These are phyloP conservation scores for Phycomyces nitens DNA, from an alignment of 192 early-diverging fungal genomes.

Conservation along the genomic window DNA sequence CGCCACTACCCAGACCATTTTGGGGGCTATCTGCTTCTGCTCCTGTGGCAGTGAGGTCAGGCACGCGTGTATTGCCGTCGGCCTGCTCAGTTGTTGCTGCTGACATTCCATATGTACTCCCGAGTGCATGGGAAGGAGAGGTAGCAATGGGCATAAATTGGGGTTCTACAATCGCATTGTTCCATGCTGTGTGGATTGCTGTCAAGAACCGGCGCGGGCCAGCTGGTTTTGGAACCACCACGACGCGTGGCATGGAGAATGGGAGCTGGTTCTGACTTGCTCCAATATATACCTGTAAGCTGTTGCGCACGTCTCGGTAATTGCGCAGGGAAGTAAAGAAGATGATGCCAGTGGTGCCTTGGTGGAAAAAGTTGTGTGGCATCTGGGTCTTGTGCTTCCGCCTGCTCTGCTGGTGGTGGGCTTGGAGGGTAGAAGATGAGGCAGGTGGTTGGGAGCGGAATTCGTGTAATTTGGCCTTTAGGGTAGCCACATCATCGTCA, in stretches of 20 bases:
- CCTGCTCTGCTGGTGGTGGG: slow-evolving; percentile 9
- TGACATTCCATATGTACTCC: too few relatives aligned
- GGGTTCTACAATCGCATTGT: slow-evolving; percentile 48
- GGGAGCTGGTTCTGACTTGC: slow-evolving; percentile 6
- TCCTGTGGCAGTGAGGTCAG: too few relatives aligned
- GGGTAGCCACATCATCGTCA: slow-evolving; percentile 51
- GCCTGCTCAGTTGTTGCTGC: too few relatives aligned
- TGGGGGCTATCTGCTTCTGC: too few relatives aligned
- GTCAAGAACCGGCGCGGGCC: slow-evolving; percentile 56
- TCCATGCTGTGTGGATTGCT: slow-evolving; percentile 54
- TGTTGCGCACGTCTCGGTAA: slow-evolving; percentile 48
- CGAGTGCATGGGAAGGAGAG: slow-evolving; percentile 40
- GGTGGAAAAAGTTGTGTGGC: slow-evolving; percentile 30
- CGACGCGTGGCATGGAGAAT: slow-evolving; percentile 42
- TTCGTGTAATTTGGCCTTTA: slow-evolving; percentile 45
- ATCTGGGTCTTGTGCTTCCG: slow-evolving; percentile 15
- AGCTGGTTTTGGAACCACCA: slow-evolving; percentile 61
- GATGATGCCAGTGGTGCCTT: slow-evolving; percentile 47
- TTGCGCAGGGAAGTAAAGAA: slow-evolving; percentile 55
- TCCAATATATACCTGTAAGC: slow-evolving; percentile 35
- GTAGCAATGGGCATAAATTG: slow-evolving; percentile 54
- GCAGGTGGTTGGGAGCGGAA: slow-evolving; percentile 27
- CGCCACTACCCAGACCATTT: too few relatives aligned
- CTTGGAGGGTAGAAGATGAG: slow-evolving; percentile 10
- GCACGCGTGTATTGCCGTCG: too few relatives aligned